These are phyloP conservation scores for Arthroderma uncinatum DNA, from an alignment of 2,329 filamentous ascomycete genomes.

Conservation along the genomic window DNA sequence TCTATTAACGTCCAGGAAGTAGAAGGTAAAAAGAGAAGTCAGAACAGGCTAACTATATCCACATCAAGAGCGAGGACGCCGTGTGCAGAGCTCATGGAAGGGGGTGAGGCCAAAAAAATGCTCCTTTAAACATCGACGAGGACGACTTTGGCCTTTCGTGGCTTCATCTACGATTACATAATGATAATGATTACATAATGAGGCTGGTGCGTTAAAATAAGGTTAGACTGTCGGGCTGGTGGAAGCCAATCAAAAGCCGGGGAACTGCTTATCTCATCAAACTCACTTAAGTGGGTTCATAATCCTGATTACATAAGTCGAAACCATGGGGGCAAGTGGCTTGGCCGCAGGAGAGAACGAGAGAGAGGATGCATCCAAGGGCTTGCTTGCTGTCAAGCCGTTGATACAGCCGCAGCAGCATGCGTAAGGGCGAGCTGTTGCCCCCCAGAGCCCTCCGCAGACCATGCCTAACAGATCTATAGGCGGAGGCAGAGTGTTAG, in stretches of 20 bases:
- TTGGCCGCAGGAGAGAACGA: not conserved
- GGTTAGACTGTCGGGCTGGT: not conserved
- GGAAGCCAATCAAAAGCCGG: not conserved
- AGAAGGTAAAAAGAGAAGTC: not conserved
- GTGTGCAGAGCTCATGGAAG: not conserved
- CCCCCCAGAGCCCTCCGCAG: conserved; percentile 9
- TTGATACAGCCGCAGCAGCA: not conserved
- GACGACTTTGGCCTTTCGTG: not conserved
- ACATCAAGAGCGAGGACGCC: not conserved
- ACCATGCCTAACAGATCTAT: conserved; percentile 74
- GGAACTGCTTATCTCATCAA: not conserved
- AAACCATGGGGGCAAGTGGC: not conserved
- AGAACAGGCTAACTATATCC: not conserved
- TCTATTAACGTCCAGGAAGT: not conserved
- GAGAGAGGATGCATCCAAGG: not conserved
- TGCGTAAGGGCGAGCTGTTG: not conserved
- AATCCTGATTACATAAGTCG: not conserved
- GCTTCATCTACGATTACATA: no score
- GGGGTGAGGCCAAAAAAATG: not conserved
- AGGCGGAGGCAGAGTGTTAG: conserved; percentile 83
- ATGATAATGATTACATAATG: not conserved
- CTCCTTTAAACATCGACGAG: not conserved
- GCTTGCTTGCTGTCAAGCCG: not conserved
- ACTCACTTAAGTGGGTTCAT: not conserved
- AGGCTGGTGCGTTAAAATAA: conserved; percentile 1